These are phyloP conservation scores for Sisymbrium irio DNA, from an alignment of 345 rosid species.

Conservation along the genomic window DNA sequence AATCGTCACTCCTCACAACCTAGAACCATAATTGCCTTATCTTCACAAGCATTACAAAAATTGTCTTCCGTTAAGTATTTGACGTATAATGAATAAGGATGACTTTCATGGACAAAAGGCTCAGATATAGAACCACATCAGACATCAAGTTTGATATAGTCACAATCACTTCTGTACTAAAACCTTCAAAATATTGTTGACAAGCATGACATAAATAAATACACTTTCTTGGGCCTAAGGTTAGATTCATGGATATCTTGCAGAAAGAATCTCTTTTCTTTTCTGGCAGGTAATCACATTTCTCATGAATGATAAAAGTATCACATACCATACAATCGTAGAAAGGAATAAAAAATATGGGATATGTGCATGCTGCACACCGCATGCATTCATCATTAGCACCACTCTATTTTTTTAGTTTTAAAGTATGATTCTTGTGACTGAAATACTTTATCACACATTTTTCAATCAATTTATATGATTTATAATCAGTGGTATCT, in stretches of 20 bases:
- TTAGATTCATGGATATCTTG: not conserved
- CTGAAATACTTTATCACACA: not conserved
- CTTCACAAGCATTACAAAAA: not conserved
- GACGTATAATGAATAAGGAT: not conserved
- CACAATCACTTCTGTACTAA: not conserved
- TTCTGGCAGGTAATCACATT: not conserved
- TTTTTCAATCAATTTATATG: not conserved
- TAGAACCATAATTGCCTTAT: not conserved
- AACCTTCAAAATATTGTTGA: not conserved
- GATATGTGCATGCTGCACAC: not conserved
- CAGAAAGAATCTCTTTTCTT: not conserved
- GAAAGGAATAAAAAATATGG: not conserved
- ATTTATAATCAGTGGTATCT: not conserved
- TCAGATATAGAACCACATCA: not conserved
- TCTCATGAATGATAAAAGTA: not conserved
- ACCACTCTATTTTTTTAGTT: not conserved
- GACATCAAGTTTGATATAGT: not conserved
- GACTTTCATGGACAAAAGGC: not conserved
- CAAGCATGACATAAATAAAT: not conserved
- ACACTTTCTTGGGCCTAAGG: too few relatives aligned
- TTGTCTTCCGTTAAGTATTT: not conserved
- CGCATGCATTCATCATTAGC: not conserved
- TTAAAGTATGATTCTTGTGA: not conserved
- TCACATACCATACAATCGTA: not conserved
- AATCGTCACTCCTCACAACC: not conserved